These are phyloP conservation scores for Ogataea pilisensis DNA, from an alignment of 805 yeast species.

Conservation along the genomic window DNA sequence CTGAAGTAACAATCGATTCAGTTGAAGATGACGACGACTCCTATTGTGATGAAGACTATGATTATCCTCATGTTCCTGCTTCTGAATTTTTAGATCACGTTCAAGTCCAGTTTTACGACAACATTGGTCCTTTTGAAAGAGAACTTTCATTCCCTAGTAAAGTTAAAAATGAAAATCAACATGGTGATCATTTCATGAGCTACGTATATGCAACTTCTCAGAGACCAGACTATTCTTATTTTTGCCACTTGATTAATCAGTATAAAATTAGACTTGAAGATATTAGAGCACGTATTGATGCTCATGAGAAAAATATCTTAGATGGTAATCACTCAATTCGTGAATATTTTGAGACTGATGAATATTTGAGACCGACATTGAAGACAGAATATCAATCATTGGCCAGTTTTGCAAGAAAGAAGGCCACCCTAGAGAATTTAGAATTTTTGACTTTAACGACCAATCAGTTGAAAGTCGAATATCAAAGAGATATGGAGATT, in stretches of 20 bases:
- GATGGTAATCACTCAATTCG: slow-evolving; percentile 30
- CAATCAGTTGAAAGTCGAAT: slow-evolving; percentile 26
- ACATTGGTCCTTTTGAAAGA: slow-evolving; percentile 28
- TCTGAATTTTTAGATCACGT: slow-evolving; percentile 26
- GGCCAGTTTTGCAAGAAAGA: slow-evolving; percentile 28
- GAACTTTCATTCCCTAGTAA: slow-evolving; percentile 15
- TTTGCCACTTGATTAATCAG: slow-evolving; percentile 28
- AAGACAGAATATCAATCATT: slow-evolving; percentile 29
- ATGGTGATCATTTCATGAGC: slow-evolving; percentile 21
- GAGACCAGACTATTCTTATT: slow-evolving; percentile 28
- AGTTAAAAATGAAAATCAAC: slow-evolving; percentile 5
- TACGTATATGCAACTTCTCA: slow-evolving; percentile 27
- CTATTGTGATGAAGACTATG: slow-evolving; percentile 24
- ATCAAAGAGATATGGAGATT: slow-evolving; percentile 19
- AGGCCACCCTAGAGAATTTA: slow-evolving; percentile 28
- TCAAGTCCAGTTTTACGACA: slow-evolving; percentile 29
- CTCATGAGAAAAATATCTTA: slow-evolving; percentile 25
- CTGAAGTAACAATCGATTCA: slow-evolving; percentile 26
- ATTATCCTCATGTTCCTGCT: slow-evolving; percentile 25
- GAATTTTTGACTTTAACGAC: slow-evolving; percentile 20
- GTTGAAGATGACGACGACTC: slow-evolving; percentile 18
- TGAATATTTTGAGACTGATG: slow-evolving; percentile 28
- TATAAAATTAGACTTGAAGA: slow-evolving; percentile 3
- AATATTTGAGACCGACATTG: slow-evolving; percentile 21
- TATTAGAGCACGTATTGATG: slow-evolving; percentile 13